Base-by-base conservation (phyloP, 805 yeast genomes). In the Gaillardinia entomophila region DNA sequence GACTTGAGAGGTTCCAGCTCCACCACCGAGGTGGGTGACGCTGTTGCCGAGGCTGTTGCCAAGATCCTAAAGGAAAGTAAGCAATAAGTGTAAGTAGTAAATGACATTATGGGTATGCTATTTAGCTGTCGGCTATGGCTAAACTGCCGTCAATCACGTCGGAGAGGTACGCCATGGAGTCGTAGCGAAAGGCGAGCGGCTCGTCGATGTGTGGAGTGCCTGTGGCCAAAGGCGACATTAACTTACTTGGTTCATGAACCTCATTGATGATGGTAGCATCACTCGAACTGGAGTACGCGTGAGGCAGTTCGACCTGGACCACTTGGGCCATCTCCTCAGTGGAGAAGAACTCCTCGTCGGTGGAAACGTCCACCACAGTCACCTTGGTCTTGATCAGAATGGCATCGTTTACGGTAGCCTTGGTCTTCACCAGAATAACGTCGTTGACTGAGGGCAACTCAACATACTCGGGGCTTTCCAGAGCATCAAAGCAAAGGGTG, bases 11-110 rank as follows among this genome's bases (percentile, higher is more conserved):
- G 98, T 36, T 50, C 75, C n/a, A 75, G 75, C 50, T 67, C 86
- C 24, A 92, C 98, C 31, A 57, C 71, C 26, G 96, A 90, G 60
- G 96, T 92, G 37, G 97, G 97, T 54, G 95, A 88, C 57, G 97
- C 96, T 27, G 70, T 92, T 52, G 95, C 83, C 27, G 72, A 65
- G 22, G 83, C 82, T 35, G 87, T 87, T 35, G 66, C 71, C 48
- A 66, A 68, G 46, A 63, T 78, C 42, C 67, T 82, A 42, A 53
- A 41, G 32, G 40, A n/a, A n/a, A n/a, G n/a, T 23, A 20, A 8
- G 8, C 8, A 8, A 20, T 20, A 8, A 8, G 11, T 20, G 11
- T 20, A 20, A 12, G 24, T 20, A 20, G 12, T 8, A 24, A 6
- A 24, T n/a, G 11, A 24, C 26, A 11, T 24, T 6, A n/a, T n/a